These are phyloP conservation scores for Pirum gemmata DNA, from an alignment of 78 protist species.

Conservation along the genomic window DNA sequence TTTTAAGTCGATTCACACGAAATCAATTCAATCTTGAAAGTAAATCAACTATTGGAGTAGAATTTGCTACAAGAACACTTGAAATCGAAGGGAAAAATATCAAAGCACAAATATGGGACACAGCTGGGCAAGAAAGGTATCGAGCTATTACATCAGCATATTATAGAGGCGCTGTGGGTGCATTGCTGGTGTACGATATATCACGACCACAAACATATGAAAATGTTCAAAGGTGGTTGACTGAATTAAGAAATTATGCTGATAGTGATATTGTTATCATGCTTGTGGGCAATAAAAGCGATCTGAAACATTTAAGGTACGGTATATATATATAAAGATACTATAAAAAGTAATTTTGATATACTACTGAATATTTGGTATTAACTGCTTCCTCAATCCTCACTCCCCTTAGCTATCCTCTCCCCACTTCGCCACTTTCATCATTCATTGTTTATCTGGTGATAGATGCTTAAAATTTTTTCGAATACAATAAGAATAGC, in stretches of 20 bases:
- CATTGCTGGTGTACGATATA: conserved; percentile 74
- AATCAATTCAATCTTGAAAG: conserved; percentile 71
- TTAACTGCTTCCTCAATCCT: too few species aligned
- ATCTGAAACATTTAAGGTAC: conserved; percentile 58
- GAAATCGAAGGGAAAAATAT: conserved; percentile 49
- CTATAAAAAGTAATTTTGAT: too few species aligned
- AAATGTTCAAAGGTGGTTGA: conserved; percentile 75
- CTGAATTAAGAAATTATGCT: conserved; percentile 72
- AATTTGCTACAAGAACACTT: conserved; percentile 61
- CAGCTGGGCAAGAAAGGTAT: conserved; percentile 57
- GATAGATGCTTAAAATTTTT: too few species aligned
- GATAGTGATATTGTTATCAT: conserved; percentile 86
- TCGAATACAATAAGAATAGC: too few species aligned
- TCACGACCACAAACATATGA: conserved; percentile 75
- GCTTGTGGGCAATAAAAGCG: conserved; percentile 94
- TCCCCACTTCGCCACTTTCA: too few species aligned
- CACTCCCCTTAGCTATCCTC: too few species aligned
- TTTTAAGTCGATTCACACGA: conserved; percentile 67
- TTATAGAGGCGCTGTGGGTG: conserved; percentile 88
- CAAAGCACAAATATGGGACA: conserved; percentile 68
- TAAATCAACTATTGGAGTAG: conserved; percentile 76
- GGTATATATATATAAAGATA: too few species aligned
- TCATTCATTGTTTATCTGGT: too few species aligned
- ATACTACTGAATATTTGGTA: too few species aligned
- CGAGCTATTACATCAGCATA: conserved; percentile 58